Evolutionary conservation across 768 basidiomycete genomes (phyloP), one percentile per base, ranked within the genome.

Genomic region (Leccinum longicurvipes): DNA sequence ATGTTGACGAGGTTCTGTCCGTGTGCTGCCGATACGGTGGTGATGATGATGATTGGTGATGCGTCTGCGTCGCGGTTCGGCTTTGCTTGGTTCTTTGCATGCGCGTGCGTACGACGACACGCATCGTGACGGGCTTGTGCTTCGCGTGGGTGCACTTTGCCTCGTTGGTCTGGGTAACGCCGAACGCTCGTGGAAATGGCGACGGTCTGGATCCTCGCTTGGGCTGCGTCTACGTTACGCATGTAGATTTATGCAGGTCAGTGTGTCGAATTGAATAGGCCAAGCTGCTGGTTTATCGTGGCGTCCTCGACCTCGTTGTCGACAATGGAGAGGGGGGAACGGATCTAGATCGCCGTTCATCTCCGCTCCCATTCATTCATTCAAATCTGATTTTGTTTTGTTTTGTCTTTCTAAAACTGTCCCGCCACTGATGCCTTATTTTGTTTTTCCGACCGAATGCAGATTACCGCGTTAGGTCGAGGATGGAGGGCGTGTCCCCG

Each of bases 391-490:
- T 12, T 44, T 44, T 23, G 5, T 12, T 17, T 55, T 29, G 4
- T 7, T 9, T 15, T 39, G 1, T 19, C 8, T 24, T 24, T 23
- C 39, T 19, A 11, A 50, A 15, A 42, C 49, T 47, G 19, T 52
- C 27, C 32, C 12, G 15, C 19, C 2, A 14, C 6, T 46, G 23
- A 59, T 46, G 41, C 4, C 19, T 12, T 8, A 3, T 34, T 53
- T 29, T 11, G 3, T 25, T 28, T 28, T 27, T 10, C 15, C 50
- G 36, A 59, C 44, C 36, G n/a, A 24, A 42, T 31, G 17, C 57
- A 82, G 85, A 86, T 65, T 85, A 86, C 65, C 74, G 78, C 4
- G 63, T 76, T 29, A 77, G 84, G 46, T 75, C 82, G 2, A 76
- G 79, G 21, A 70, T 79, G 60, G 53, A 62, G 6, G 71, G 69